Evolutionary conservation across 768 basidiomycete genomes (phyloP), one percentile per base, ranked within the genome.

Genomic region (Leccinum subgranulosum): DNA sequence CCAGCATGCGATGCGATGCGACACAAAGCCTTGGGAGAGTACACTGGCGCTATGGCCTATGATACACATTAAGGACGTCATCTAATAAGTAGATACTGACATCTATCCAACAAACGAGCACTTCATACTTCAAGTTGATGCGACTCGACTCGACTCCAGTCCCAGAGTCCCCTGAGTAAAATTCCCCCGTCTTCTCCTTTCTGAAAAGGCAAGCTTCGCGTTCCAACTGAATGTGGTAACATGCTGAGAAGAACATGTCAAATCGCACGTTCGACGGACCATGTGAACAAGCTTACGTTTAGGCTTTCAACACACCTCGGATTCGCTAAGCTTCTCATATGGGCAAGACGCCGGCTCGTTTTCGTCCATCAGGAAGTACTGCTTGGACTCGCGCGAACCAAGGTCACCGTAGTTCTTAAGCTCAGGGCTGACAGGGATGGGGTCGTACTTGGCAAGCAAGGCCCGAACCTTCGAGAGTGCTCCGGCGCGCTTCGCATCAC

Each of bases 341-440:
- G n/a, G n/a, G n/a, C n/a, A n/a, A n/a, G n/a, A n/a, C n/a, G n/a
- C n/a, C n/a, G n/a, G n/a, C n/a, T n/a, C n/a, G n/a, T n/a, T n/a
- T n/a, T n/a, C n/a, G n/a, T n/a, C n/a, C n/a, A n/a, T n/a, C n/a
- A n/a, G n/a, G n/a, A 66, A 65, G 46, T 66, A 66, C 41, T 66
- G 64, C 48, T 56, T 54, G 19, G 65, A 56, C 61, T 66, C 64
- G 34, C 64, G 64, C 11, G 64, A 65, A 34, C 56, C 64, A 23
- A 53, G 2, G 2, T 66, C 64, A 8, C 64, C 64, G 25, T 65
- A 63, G 53, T 66, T 65, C 56, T 63, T 66, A 25, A 66, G 48
- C 55, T 65, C 64, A 98, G 71, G 98, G 56, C 64, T 66, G 43
- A 65, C 56, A 27, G 61, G 55, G 19, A 66, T 62, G 12, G 64